phyloP scores from a whole-genome alignment of 1,284 basidiomycete genomes.

The Ustilago trichophora region DNA sequence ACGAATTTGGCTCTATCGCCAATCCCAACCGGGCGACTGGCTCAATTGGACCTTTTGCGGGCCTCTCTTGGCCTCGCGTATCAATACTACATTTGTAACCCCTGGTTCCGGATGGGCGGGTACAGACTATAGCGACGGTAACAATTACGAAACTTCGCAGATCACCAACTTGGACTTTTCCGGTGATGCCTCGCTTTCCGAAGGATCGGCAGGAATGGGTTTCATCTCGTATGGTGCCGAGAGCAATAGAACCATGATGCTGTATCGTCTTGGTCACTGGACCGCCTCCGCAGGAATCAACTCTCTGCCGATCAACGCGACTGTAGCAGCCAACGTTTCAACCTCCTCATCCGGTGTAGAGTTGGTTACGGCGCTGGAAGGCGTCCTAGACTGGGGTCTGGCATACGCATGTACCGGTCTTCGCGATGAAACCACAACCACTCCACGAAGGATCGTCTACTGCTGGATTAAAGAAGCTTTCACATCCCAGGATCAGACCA shows the following conservation, averaged over 20 bases:
- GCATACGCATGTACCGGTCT: conserved; percentile 37
- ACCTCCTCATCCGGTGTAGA: conserved; percentile 5
- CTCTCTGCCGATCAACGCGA: conserved; percentile 5
- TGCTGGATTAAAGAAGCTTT: conserved; percentile 43
- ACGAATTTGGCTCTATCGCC: conserved; percentile 26
- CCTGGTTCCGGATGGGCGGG: conserved; percentile 20
- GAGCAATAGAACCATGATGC: conserved; percentile 27
- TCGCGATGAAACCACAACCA: conserved; percentile 1
- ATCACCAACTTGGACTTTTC: conserved; percentile 14
- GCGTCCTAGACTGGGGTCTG: conserved; percentile 26
- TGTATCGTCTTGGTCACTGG: conserved; percentile 37
- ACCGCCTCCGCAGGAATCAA: not conserved
- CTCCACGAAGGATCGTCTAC: conserved; percentile 17
- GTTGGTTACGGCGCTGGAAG: conserved; percentile 20
- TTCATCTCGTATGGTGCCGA: conserved; percentile 28
- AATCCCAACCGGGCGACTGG: conserved; percentile 17
- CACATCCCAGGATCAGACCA: conserved; percentile 20
- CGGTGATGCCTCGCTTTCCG: conserved; percentile 14
- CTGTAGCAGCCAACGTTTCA: conserved; percentile 6
- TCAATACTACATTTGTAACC: conserved; percentile 28
- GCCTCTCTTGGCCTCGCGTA: conserved; percentile 6
- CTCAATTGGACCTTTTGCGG: conserved; percentile 30
- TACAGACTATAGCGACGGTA: conserved; percentile 23
- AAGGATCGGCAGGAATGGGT: conserved; percentile 5
- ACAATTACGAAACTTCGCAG: conserved; percentile 30